phyloP scores from a whole-genome alignment of 2,329 filamentous ascomycete species.

The Aspergillus calidoustus region DNA sequence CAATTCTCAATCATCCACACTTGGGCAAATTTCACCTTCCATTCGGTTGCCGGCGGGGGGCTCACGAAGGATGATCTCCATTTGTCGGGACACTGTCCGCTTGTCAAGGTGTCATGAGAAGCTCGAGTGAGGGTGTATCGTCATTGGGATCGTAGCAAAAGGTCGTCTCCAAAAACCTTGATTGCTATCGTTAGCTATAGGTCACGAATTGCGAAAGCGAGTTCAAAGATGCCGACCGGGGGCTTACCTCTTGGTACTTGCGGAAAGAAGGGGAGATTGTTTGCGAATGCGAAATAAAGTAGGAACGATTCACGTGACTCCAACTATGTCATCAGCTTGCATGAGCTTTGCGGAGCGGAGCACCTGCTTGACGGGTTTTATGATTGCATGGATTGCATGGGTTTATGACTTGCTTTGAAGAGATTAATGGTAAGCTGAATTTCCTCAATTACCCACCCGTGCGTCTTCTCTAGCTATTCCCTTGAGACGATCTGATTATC shows the following conservation, averaged over 20 bases:
- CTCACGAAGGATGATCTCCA: slow-evolving; percentile 43
- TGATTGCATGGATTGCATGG: slow-evolving; percentile 2
- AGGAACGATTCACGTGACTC: slow-evolving; percentile 6
- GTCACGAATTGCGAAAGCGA: not conserved
- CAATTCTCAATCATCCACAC: slow-evolving; percentile 48
- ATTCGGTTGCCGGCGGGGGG: slow-evolving; percentile 26
- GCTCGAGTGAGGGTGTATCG: slow-evolving; percentile 45
- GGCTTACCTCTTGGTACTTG: slow-evolving; percentile 6
- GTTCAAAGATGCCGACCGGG: too few species aligned
- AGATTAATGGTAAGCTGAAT: slow-evolving; percentile 9
- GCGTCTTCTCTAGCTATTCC: too few species aligned
- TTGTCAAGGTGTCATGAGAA: slow-evolving; percentile 42
- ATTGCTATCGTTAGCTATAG: not conserved
- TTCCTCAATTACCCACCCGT: not conserved
- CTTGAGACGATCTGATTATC: too few species aligned
- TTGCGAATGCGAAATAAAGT: slow-evolving; percentile 2
- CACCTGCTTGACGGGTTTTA: not conserved
- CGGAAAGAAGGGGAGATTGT: not conserved
- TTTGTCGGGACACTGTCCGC: slow-evolving; percentile 21
- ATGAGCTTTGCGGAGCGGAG: not conserved
- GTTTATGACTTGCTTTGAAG: slow-evolving; percentile 4
- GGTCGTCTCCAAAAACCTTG: slow-evolving; percentile 14
- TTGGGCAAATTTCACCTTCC: slow-evolving; percentile 42
- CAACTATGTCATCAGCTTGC: slow-evolving; percentile 13
- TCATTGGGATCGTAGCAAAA: slow-evolving; percentile 42